Evolutionary conservation across 768 basidiomycete genomes (phyloP).

Genomic region (Galerina sulciceps): DNA sequence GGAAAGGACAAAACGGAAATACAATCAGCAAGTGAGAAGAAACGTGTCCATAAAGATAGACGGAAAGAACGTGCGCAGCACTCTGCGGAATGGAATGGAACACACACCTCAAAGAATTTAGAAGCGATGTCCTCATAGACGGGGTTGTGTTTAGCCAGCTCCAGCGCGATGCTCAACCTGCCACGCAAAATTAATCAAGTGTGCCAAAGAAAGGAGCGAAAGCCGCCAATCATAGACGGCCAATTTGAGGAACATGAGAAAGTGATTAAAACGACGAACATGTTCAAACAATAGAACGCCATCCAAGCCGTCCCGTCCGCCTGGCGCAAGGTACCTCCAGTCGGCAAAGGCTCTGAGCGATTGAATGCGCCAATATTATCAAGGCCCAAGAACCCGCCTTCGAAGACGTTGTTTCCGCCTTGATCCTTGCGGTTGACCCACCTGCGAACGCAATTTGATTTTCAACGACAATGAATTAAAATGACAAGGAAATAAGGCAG

Average conservation of each 20-base stretch:
- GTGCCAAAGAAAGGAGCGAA: neutral
- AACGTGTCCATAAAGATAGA: neutral
- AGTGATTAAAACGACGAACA: constrained; percentile 51
- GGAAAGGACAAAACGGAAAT: neutral
- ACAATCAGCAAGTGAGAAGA: neutral
- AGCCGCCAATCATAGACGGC: neutral
- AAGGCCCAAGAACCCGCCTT: constrained; percentile 96
- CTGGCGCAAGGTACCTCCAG: constrained; percentile 91
- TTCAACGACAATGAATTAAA: neutral
- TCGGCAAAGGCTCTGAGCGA: constrained; percentile 94
- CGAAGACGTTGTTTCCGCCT: constrained; percentile 95
- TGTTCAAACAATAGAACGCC: constrained; percentile 98
- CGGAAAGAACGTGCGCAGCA: too few species aligned
- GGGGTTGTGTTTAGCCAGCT: constrained; percentile 95
- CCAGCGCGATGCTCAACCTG: constrained; percentile 96
- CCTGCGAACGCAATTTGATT: constrained; percentile 41
- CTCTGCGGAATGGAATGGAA: neutral
- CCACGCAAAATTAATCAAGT: constrained; percentile 1
- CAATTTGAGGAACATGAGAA: neutral
- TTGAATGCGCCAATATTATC: constrained; percentile 99
- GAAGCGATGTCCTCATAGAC: constrained; percentile 99
- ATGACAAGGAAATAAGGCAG: constrained; percentile 15
- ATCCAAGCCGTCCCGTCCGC: constrained; percentile 99
- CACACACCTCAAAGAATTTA: constrained; percentile 86
- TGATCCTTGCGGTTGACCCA: constrained; percentile 99